Evolutionary conservation across 2,329 filamentous ascomycete genomes (phyloP).

Genomic region (Phoma sp.): DNA sequence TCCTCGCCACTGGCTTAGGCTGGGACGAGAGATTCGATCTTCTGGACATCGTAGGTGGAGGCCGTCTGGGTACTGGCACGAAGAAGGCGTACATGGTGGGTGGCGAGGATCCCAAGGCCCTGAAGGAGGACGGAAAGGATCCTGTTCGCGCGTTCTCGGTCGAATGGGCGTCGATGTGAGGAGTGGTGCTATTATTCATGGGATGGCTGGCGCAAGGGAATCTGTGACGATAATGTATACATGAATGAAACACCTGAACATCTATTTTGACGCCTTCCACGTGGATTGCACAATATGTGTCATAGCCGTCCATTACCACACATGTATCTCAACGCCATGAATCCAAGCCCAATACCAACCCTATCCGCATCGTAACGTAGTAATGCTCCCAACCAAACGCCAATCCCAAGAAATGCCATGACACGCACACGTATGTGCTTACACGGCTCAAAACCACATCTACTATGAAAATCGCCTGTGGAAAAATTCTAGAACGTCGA

Average conservation of each 20-base stretch:
- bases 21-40: conserved; percentile 89
- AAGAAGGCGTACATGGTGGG: conserved; percentile 95
- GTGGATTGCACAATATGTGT: background rate
- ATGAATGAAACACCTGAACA: background rate
- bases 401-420: background rate
- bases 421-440: background rate
- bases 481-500: too few species aligned
- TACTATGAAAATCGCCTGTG: too few species aligned
- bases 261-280: background rate
- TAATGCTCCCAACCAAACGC: background rate
- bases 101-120: conserved; percentile 56
- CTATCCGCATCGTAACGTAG: background rate
- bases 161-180: conserved; percentile 92
- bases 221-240: conserved; percentile 3
- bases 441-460: background rate
- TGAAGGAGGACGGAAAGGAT: conserved; percentile 31
- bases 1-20: conserved; percentile 80
- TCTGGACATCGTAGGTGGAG: conserved; percentile 84
- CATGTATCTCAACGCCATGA: background rate
- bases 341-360: background rate
- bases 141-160: conserved; percentile 77
- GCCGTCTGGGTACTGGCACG: conserved; percentile 87
- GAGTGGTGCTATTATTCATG: background rate
- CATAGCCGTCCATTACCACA: background rate
- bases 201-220: background rate